These are phyloP conservation scores for Eremothecium gossypii DNA, from an alignment of 1,139 yeast genomes.

Conservation along the genomic window DNA sequence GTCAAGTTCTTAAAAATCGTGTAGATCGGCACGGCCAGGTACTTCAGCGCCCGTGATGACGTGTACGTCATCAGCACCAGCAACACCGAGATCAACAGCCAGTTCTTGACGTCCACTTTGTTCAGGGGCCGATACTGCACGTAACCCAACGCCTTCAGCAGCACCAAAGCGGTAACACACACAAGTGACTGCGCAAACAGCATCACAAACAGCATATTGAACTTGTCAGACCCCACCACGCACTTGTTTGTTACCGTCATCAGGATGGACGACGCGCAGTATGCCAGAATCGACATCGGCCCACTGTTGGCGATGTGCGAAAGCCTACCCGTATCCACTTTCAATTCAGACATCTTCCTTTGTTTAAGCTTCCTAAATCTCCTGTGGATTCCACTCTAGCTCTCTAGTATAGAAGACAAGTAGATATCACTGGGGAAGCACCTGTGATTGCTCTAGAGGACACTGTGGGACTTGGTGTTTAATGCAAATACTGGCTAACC, in stretches of 20 bases:
- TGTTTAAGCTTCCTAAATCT: no score
- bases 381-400: no score
- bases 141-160: conserved; percentile 61
- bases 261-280: conserved; percentile 86
- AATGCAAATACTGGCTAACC: no score
- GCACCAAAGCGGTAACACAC: conserved; percentile 64
- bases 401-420: no score
- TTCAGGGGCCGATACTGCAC: conserved; percentile 84
- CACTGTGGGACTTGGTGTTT: no score
- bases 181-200: conserved; percentile 75
- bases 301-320: conserved; percentile 59
- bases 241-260: conserved; percentile 98
- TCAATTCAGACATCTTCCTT: conserved; percentile 23
- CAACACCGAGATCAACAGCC: conserved; percentile 88
- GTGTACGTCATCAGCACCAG: conserved; percentile 94
- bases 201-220: conserved; percentile 86
- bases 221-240: conserved; percentile 71
- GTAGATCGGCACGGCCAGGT: conserved; percentile 85
- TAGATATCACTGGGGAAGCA: no score
- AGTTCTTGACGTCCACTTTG: conserved; percentile 80
- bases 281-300: conserved; percentile 73
- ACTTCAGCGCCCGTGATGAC: conserved; percentile 89
- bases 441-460: no score
- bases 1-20: conserved; percentile 97
- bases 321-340: conserved; percentile 28